Percentiles rank a stretch among this genome's conserved stretches.
Evolutionary conservation across 2,329 filamentous ascomycete species (phyloP).

Genomic region (Colletotrichum gigasporum): DNA sequence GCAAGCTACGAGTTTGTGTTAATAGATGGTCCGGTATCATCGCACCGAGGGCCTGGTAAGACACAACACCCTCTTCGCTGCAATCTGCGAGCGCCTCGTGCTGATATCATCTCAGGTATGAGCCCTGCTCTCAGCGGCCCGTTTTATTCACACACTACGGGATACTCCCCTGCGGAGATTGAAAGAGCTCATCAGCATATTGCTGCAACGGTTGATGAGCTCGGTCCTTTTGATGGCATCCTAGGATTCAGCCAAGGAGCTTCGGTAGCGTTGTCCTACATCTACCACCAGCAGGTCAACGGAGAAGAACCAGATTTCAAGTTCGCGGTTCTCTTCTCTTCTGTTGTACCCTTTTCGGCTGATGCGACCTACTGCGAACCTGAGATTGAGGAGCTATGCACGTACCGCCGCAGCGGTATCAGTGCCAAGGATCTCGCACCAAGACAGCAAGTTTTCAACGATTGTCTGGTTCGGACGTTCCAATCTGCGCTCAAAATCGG

Average conservation of each 20-base stretch:
- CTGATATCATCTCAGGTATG: slow-evolving; percentile 4
- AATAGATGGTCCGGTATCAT: slow-evolving; percentile 11
- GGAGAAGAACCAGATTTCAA: slow-evolving; percentile 17
- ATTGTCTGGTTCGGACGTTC: slow-evolving; percentile 9
- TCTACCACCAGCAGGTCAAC: slow-evolving; percentile 14
- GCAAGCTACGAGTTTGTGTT: slow-evolving; percentile 31
- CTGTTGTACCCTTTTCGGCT: slow-evolving; percentile 14
- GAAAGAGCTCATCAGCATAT: slow-evolving; percentile 2
- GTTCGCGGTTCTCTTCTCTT: slow-evolving; percentile 23
- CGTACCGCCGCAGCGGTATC: not conserved
- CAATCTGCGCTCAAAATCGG: slow-evolving; percentile 22
- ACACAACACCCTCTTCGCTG: not conserved
- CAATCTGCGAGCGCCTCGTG: not conserved
- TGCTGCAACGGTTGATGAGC: slow-evolving; percentile 13
- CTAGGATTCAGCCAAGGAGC: slow-evolving; percentile 36
- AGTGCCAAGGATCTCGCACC: not conserved
- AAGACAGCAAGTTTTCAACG: slow-evolving; percentile 17
- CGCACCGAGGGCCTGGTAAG: slow-evolving; percentile 24
- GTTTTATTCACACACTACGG: slow-evolving; percentile 10
- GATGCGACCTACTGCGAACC: slow-evolving; percentile 8
- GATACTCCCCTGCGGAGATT: slow-evolving; percentile 12
- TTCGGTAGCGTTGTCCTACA: slow-evolving; percentile 17
- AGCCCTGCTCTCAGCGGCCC: slow-evolving; percentile 1
- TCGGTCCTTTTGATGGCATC: slow-evolving; percentile 36
- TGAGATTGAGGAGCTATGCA: slow-evolving; percentile 14